These are phyloP conservation scores for Coleophoma crateriformis DNA, from an alignment of 2,329 filamentous ascomycete genomes.

Conservation along the genomic window DNA sequence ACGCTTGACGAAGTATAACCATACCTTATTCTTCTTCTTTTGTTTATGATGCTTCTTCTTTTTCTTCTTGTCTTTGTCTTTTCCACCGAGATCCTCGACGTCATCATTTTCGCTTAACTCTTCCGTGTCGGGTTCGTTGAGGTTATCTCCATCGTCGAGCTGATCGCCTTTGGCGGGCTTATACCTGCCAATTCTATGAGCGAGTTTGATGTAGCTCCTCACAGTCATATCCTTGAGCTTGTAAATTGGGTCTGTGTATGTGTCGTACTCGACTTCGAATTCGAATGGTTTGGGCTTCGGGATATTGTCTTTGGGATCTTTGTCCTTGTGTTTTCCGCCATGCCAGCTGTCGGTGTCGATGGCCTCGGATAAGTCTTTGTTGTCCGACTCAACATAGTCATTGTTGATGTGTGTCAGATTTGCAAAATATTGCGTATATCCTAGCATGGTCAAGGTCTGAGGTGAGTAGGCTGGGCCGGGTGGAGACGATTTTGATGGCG, in stretches of 20 bases:
- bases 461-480: conserved; percentile 89
- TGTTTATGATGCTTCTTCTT: conserved; percentile 48
- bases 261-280: conserved; percentile 84
- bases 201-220: conserved; percentile 71
- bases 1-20: conserved; percentile 71
- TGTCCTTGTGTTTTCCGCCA: conserved; percentile 56
- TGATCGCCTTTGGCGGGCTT: conserved; percentile 27
- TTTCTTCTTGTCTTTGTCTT: conserved; percentile 31
- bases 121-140: conserved; percentile 21
- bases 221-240: conserved; percentile 79
- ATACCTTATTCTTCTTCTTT: conserved; percentile 58
- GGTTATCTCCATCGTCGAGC: conserved; percentile 17
- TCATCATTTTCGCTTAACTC: conserved; percentile 18
- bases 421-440: conserved; percentile 87
- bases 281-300: conserved; percentile 59
- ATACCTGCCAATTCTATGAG: conserved; percentile 66
- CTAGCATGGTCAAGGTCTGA: conserved; percentile 71
- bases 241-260: conserved; percentile 70
- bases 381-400: conserved; percentile 37
- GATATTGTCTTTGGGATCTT: conserved; percentile 46
- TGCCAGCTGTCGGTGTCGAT: conserved; percentile 47
- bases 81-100: conserved; percentile 20
- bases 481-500: conserved; percentile 64
- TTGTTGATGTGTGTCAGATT: conserved; percentile 92
- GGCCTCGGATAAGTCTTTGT: conserved; percentile 27